phyloP scores from a whole-genome alignment of 306 rosid genomes.

The Castanospermum australe region DNA sequence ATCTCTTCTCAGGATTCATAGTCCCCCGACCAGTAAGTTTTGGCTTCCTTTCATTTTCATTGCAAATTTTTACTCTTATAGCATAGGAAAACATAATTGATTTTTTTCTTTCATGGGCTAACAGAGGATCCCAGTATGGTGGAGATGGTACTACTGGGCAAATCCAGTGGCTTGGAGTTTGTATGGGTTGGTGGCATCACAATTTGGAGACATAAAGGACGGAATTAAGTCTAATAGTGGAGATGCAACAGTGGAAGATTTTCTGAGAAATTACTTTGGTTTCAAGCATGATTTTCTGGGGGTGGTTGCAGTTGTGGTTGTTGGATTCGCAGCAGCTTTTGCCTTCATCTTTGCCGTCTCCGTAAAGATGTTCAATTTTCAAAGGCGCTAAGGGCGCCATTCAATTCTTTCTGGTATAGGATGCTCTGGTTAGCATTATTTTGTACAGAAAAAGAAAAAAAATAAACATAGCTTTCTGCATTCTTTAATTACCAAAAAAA shows the following conservation, averaged over 20 bases:
- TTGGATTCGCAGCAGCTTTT: conserved; percentile 37
- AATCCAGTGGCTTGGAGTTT: conserved; percentile 62
- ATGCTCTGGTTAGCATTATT: not conserved
- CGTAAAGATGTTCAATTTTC: conserved; percentile 42
- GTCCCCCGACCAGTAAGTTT: conserved; percentile 54
- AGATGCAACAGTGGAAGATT: conserved; percentile 33
- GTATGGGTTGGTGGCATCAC: conserved; percentile 63
- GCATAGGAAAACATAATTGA: not conserved
- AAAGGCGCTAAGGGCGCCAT: conserved; percentile 23
- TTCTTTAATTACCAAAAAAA: too few species aligned
- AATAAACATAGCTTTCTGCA: not conserved
- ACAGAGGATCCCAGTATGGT: conserved; percentile 62
- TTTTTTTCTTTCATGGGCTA: not conserved
- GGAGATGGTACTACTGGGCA: conserved; percentile 64
- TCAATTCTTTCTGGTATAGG: not conserved
- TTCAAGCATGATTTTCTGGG: conserved; percentile 46
- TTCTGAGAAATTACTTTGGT: conserved; percentile 43
- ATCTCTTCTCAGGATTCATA: conserved; percentile 66
- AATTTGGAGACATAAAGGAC: conserved; percentile 48
- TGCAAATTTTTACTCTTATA: not conserved
- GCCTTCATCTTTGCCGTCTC: conserved; percentile 39
- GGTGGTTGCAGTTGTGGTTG: conserved; percentile 39
- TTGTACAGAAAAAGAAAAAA: not conserved
- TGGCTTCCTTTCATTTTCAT: not conserved
- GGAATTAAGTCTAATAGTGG: conserved; percentile 16